A percentile compares a stretch with the other conserved stretches of the same genome.
Evolutionary conservation across 202 grass and related monocot genomes (phyloP).

Genomic region (Musa balbisiana): DNA sequence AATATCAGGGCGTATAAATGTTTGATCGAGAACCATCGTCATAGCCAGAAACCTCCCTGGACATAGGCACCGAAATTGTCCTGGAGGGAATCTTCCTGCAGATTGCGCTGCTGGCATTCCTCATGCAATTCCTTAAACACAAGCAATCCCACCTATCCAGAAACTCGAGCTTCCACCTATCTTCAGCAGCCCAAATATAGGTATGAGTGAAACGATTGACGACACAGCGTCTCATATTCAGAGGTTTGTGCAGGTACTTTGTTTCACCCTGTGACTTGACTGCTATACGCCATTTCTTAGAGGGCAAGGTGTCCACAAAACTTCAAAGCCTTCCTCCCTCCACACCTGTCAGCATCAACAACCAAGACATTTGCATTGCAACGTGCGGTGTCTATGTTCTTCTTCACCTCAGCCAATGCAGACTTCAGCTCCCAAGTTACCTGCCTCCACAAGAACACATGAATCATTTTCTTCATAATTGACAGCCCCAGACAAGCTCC

Average conservation of each 20-base stretch:
- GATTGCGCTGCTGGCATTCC: constrained; percentile 57
- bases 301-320: constrained; percentile 37
- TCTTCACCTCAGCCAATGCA: constrained; percentile 59
- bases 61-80: constrained; percentile 67
- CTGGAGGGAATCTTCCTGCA: constrained; percentile 26
- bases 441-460: too few relatives aligned
- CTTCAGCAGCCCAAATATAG: constrained; percentile 73
- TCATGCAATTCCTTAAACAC: constrained; percentile 80
- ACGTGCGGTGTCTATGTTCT: constrained; percentile 55
- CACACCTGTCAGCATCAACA: constrained; percentile 59
- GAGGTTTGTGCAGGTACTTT: constrained; percentile 43
- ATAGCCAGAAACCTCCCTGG: constrained; percentile 38
- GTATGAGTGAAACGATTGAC: constrained; percentile 78
- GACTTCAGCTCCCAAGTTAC: constrained; percentile 10
- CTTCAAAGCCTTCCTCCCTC: constrained; percentile 68
- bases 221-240: constrained; percentile 52
- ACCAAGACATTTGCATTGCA: constrained; percentile 66
- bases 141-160: constrained; percentile 72
- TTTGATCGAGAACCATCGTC: constrained; percentile 25
- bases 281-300: constrained; percentile 67
- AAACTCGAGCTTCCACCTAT: constrained; percentile 87
- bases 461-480: too few relatives aligned
- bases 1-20: constrained; percentile 65
- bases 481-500: too few relatives aligned
- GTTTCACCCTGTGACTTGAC: constrained; percentile 48